Evolutionary conservation across 2,329 filamentous ascomycete genomes (phyloP), one percentile per base, ranked within the genome.

Genomic region (Diaporthe eres): DNA sequence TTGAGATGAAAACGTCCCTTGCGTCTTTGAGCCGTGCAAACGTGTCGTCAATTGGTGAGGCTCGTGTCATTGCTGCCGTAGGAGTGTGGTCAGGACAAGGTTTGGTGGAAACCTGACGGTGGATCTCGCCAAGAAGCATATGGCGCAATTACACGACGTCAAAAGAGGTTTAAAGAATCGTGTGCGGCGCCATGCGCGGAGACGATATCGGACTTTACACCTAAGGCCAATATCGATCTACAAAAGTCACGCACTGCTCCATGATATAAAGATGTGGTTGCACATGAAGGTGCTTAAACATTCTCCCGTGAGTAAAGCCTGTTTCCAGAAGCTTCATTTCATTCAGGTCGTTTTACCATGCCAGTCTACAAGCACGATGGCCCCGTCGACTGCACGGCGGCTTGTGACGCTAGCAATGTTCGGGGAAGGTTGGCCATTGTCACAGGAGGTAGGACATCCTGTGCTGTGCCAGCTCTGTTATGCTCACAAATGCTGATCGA

Each of bases 381-480:
- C 25, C 61, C 42, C 8, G 61, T 65, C 37, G 25, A 65, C 10
- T 49, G 42, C 39, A 17, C 28, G 9, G 61, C 25, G 28, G 42
- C 25, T 10, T 47, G 49, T 13, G 25, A 65, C 19, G 10, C 17
- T 6, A 49, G 42, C 28, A 49, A 9, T 4, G 25, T 65, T 4
- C 42, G 28, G 9, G 61, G 61, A 19, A 65, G n/a, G 9, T 22
- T 49, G 25, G 61, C 61, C 19, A 65, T 65, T 34, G 61, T 65
- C 13, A 65, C 61, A 49, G 61, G 42, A 49, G 61, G 61, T 65
- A n/a, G 13, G 39, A n/a, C 7, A 9, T 17, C 19, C 6, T 9
- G n/a, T 9, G 1, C n/a, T 2, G 3, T 2, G 37, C 5, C 6
- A 28, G 6, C 10, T 34, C 19, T 12, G 15, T 22, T 10, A 8